phyloP scores from a whole-genome alignment of 768 basidiomycete genomes.

The Russula ochroleuca region DNA sequence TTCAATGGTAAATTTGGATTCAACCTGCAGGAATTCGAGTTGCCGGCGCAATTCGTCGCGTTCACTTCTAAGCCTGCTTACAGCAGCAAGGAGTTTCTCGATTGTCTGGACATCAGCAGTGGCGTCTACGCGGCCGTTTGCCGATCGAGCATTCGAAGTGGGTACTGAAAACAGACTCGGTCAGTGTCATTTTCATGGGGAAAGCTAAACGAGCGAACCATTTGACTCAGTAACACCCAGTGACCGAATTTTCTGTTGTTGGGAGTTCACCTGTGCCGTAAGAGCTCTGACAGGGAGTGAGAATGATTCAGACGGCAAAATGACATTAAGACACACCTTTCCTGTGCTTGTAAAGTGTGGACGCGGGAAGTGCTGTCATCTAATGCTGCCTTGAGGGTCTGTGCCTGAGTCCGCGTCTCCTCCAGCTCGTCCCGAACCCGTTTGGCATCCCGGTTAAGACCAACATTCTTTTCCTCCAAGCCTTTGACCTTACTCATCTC shows the following conservation, averaged over 20 bases:
- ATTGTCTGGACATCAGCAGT: slow-evolving; percentile 35
- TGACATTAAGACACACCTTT: slow-evolving; percentile 29
- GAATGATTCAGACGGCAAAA: neutral
- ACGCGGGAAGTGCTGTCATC: slow-evolving; percentile 31
- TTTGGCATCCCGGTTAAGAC: slow-evolving; percentile 54
- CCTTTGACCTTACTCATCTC: slow-evolving; percentile 41
- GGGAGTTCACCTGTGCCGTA: slow-evolving; percentile 15
- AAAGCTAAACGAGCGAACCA: neutral
- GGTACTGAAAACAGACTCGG: neutral
- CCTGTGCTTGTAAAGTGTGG: slow-evolving; percentile 28
- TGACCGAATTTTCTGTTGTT: slow-evolving; percentile 2
- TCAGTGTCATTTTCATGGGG: neutral
- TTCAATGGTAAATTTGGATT: slow-evolving; percentile 61
- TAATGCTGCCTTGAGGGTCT: slow-evolving; percentile 23
- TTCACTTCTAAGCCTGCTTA: slow-evolving; percentile 64
- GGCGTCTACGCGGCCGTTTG: slow-evolving; percentile 4
- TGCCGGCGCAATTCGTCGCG: slow-evolving; percentile 59
- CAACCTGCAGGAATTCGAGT: slow-evolving; percentile 63
- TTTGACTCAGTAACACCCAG: neutral
- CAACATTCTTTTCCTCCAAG: slow-evolving; percentile 42
- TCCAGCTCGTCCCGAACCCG: slow-evolving; percentile 44
- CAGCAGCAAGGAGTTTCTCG: slow-evolving; percentile 54
- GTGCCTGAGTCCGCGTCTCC: slow-evolving; percentile 36
- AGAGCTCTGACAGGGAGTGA: slow-evolving; percentile 14
- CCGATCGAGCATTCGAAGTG: neutral